phyloP scores from a whole-genome alignment of 2,329 filamentous ascomycete genomes.

The Fusarium sp. region DNA sequence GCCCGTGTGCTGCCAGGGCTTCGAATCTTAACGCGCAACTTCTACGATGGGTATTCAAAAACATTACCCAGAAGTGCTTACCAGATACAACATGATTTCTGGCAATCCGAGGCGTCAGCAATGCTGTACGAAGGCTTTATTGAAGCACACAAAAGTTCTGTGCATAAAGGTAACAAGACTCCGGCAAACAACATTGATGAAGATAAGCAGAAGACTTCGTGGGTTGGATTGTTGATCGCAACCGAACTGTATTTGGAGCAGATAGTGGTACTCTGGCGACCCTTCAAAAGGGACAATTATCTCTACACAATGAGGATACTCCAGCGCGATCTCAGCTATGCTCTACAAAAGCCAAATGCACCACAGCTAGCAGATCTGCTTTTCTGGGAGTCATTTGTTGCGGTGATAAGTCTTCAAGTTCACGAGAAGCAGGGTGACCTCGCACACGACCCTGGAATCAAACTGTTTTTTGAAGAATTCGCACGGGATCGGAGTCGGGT shows the following conservation, averaged over 20 bases:
- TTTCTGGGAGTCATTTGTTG: constrained; percentile 12
- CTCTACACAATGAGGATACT: constrained; percentile 11
- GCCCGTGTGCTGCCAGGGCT: not conserved
- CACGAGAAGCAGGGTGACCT: constrained; percentile 6
- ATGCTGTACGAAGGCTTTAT: constrained; percentile 3
- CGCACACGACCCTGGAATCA: not conserved
- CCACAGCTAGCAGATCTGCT: not conserved
- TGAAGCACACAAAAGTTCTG: not conserved
- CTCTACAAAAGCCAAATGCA: not conserved
- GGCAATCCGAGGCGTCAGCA: not conserved
- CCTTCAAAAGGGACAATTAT: constrained; percentile 5
- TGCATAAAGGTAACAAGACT: not conserved
- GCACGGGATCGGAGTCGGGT: not conserved
- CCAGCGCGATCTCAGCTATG: not conserved
- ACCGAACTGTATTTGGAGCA: constrained; percentile 5
- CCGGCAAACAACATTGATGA: rapidly evolving
- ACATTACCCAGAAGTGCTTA: not conserved
- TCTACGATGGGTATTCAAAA: not conserved
- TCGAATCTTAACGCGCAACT: not conserved
- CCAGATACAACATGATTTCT: not conserved
- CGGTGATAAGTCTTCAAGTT: not conserved
- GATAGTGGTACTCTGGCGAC: not conserved
- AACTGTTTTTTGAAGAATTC: not conserved
- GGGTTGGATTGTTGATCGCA: not conserved
- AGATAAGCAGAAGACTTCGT: not conserved